Evolutionary conservation across 495 filamentous ascomycete species (phyloP), one percentile per base, ranked within the genome.

Genomic region (Emericellopsis terricola): DNA sequence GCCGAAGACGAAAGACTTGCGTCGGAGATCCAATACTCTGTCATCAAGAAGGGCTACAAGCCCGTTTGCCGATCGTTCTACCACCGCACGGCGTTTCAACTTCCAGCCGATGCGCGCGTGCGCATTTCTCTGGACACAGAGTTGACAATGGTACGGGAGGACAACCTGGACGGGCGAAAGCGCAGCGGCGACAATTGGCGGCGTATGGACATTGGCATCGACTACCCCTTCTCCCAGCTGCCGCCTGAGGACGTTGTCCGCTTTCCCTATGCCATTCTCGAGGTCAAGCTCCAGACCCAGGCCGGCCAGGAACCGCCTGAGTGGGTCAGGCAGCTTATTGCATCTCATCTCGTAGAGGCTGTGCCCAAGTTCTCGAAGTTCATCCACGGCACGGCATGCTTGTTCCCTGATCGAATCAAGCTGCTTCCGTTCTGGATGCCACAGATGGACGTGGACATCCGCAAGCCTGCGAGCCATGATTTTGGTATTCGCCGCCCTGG

Each of bases 341-440:
- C 82, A 11, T 89, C 80, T 44, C 89, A 99, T 53, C 68, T 99
- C 16, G 89, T 99, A 10, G 89, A 99, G 52, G 89, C 91, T 1
- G 86, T 96, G 1, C 89, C 89, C 33, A 99, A 99, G 49, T 99
- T 94, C 62, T 93, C 84, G 45, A 99, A 99, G 58, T 99, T 96
- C 55, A 99, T 99, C 39, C 89, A 99, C 53, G 89, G 89, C 32
- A 79, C 74, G 0, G 83, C 87, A 7, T 81, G 71, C 0, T 53
- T 96, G 14, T 89, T 94, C 53, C 87, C 85, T 0, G 66, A 75
- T 19, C 74, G 78, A 29, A 96, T 96, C 51, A 61, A 94, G 19
- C 70, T 99, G 2, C 69, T 96, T 3, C 89, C 89, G 3, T 99
- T 78, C 65, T 99, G 89, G 89, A 77, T 84, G 60, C 89, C 89